These are phyloP conservation scores for Pythium oligandrum DNA, from an alignment of 352 stramenopile genomes.

Conservation along the genomic window DNA sequence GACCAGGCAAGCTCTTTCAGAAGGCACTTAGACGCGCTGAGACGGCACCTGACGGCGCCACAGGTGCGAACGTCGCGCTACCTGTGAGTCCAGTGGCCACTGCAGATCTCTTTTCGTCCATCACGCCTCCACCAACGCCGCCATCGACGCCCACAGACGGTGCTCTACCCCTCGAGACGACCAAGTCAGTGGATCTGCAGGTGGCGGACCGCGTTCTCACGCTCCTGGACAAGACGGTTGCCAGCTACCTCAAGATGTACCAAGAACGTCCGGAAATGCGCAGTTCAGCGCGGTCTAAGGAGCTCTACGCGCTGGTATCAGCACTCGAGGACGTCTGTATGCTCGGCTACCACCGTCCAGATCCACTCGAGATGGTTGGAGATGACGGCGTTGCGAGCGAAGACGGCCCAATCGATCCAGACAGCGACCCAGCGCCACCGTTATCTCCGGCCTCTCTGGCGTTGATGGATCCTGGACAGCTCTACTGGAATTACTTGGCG, in stretches of 20 bases:
- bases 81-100: too few species aligned
- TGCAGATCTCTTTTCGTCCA: too few species aligned
- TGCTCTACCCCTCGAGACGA: slow-evolving; percentile 6
- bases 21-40: slow-evolving; percentile 28
- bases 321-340: slow-evolving; percentile 68
- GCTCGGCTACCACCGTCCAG: slow-evolving; percentile 43
- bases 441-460: too few species aligned
- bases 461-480: slow-evolving; percentile 22
- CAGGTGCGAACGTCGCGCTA: too few species aligned
- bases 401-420: background rate
- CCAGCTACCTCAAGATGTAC: slow-evolving; percentile 55
- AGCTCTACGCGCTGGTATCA: slow-evolving; percentile 66
- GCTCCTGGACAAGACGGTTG: slow-evolving; percentile 53
- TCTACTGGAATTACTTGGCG: slow-evolving; percentile 73
- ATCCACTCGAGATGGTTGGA: too few species aligned
- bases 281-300: slow-evolving; percentile 50
- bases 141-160: too few species aligned
- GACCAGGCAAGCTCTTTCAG: slow-evolving; percentile 56
- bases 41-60: too few species aligned
- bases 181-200: slow-evolving; percentile 1
- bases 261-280: slow-evolving; percentile 58
- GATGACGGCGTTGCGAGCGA: slow-evolving; percentile 1
- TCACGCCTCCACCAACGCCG: too few species aligned
- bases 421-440: background rate
- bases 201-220: slow-evolving; percentile 49